A percentile compares a stretch with the other conserved stretches of the same genome.
Evolutionary conservation across 352 stramenopile genomes (phyloP).

Genomic region (Globisporangium orthogonon): DNA sequence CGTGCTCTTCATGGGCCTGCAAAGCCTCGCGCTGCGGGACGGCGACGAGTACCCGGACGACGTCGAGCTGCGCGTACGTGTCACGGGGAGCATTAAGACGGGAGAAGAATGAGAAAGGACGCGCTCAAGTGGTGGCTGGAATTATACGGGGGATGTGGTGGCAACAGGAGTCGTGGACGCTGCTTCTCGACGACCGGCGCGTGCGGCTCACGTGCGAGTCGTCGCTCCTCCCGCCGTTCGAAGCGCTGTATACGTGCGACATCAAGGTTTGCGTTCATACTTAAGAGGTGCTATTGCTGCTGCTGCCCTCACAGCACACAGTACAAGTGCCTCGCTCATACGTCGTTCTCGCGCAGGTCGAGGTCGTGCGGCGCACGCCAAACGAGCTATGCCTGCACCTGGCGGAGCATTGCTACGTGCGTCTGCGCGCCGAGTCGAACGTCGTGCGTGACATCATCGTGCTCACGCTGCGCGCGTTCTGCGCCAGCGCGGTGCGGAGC

Average conservation of each 20-base stretch:
- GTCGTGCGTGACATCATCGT: conserved; percentile 75
- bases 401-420: conserved; percentile 47
- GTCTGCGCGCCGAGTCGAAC: conserved; percentile 69
- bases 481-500: conserved; percentile 44
- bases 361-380: conserved; percentile 42
- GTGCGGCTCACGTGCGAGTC: conserved; percentile 78
- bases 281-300: too few relatives aligned
- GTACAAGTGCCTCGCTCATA: background rate
- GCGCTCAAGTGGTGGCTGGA: background rate
- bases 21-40: conserved; percentile 51
- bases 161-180: conserved; percentile 69
- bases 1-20: conserved; percentile 67
- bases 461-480: conserved; percentile 75
- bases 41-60: conserved; percentile 50
- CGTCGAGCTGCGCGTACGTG: conserved; percentile 51
- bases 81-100: too few relatives aligned
- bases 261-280: conserved; percentile 46
- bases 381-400: conserved; percentile 70
- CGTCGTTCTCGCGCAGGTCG: conserved; percentile 24
- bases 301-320: background rate
- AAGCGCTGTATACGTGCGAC: conserved; percentile 64
- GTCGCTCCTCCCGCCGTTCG: conserved; percentile 70
- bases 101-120: too few relatives aligned
- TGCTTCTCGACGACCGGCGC: conserved; percentile 72
- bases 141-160: too few relatives aligned